Evolutionary conservation across 495 filamentous ascomycete genomes (phyloP), one percentile per base, ranked within the genome.

Genomic region (Neurospora sp.): DNA sequence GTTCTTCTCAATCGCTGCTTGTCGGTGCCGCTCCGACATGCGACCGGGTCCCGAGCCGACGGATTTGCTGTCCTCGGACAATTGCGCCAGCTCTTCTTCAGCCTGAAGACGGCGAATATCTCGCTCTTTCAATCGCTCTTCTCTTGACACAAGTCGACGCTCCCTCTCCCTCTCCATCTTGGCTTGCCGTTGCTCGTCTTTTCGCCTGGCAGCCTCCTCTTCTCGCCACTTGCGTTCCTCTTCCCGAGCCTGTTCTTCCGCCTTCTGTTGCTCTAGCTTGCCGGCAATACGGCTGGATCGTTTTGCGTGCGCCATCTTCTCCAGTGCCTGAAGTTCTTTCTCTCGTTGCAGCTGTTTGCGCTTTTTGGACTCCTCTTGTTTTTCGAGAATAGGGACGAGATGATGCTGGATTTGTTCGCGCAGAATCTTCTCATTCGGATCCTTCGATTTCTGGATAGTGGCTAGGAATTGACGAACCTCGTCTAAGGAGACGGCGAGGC

Each of bases 291-390:
- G 89, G 75, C 93, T 95, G 1, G 96, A 98, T 72, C 96, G 85
- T 83, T 99, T 99, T 0, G 96, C 95, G 48, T 91, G 91, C n/a
- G 93, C 94, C 74, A 98, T 85, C 76, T 94, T 92, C 78, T 95
- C 89, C 75, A 95, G 78, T 75, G 89, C 93, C 70, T 92, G 82
- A 40, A 96, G 78, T 76, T 97, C 94, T 78, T 92, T 94, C 79
- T 95, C 90, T 73, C 89, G 88, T 80, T 90, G 89, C 27, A 87
- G 81, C 71, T 85, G 87, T 77, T 92, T 92, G 59, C 90, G 87
- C 74, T 90, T 87, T 68, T 91, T 88, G 9, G 88, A 87, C 72
- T 96, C 93, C 77, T 94, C 93, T 68, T 90, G 89, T 79, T 92
- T 91, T 79, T 94, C 91, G 41, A 99, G 87, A 39, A 96, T 84